phyloP scores from a whole-genome alignment of 1,139 yeast genomes.

The Candida tetrigidarum region DNA sequence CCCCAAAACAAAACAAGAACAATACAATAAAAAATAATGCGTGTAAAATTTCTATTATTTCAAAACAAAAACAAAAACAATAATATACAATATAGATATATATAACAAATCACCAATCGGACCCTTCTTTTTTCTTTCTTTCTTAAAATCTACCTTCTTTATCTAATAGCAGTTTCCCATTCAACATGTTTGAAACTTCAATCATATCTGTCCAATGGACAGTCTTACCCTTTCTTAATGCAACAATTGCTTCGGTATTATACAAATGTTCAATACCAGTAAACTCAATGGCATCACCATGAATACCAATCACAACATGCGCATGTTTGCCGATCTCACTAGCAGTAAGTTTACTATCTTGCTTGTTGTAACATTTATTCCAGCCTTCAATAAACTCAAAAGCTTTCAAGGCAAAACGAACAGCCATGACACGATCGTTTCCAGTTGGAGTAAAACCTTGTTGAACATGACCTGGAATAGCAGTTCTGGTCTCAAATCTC shows the following conservation, averaged over 20 bases:
- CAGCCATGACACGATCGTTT: constrained; percentile 74
- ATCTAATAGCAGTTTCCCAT: constrained; percentile 63
- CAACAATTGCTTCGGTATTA: constrained; percentile 60
- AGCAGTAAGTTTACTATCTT: constrained; percentile 13
- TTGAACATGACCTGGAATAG: constrained; percentile 84
- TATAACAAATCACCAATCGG: too few species aligned
- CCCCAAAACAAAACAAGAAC: too few species aligned
- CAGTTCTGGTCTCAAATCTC: constrained; percentile 74
- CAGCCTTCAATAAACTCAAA: constrained; percentile 67
- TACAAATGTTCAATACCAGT: constrained; percentile 58
- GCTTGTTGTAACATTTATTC: constrained; percentile 18
- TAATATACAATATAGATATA: too few species aligned
- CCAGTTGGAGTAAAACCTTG: constrained; percentile 84
- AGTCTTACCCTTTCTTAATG: constrained; percentile 65
- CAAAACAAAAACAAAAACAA: not conserved
- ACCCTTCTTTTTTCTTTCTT: too few species aligned
- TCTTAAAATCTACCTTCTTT: constrained; percentile 21
- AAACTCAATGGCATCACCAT: constrained; percentile 64
- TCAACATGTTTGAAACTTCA: constrained; percentile 65
- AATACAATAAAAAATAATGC: too few species aligned
- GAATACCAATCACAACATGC: constrained; percentile 72
- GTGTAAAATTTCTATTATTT: too few species aligned
- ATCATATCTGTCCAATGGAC: constrained; percentile 71
- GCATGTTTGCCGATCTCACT: constrained; percentile 17
- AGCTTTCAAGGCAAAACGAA: constrained; percentile 70